Evolutionary conservation across 2,329 filamentous ascomycete species (phyloP).

Genomic region (Pestalotiopsis sp.): DNA sequence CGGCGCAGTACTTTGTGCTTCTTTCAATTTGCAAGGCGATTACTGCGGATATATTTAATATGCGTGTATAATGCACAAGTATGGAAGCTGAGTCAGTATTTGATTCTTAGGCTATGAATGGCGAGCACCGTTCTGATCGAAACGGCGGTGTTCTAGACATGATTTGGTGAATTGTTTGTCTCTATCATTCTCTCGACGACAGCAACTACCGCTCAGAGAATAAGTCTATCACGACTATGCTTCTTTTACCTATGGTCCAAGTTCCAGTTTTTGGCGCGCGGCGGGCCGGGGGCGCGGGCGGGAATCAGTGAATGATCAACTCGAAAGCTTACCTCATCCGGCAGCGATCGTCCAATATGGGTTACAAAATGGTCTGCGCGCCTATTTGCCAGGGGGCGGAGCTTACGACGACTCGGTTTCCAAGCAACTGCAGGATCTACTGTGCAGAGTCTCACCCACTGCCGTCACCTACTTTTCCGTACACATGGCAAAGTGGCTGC

Average conservation of each 20-base stretch:
- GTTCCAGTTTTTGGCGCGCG: background rate
- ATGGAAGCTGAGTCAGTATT: background rate
- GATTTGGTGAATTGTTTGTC: no score
- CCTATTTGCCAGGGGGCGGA: background rate
- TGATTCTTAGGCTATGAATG: background rate
- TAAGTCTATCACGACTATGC: background rate
- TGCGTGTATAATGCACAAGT: background rate
- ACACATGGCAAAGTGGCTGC: no score
- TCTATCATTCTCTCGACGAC: no score
- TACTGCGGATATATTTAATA: background rate
- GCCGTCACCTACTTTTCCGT: background rate
- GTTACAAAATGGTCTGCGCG: background rate
- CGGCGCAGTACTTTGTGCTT: background rate
- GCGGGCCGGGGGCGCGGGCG: background rate
- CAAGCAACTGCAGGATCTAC: background rate
- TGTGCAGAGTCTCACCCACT: background rate
- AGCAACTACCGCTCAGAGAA: background rate
- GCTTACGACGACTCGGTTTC: background rate
- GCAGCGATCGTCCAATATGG: background rate
- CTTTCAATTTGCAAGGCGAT: background rate
- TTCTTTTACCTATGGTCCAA: background rate
- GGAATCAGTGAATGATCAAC: background rate
- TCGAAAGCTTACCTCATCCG: background rate
- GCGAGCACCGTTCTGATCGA: background rate
- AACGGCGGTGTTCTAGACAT: background rate